Percentiles rank a stretch among this genome's conserved stretches.
Evolutionary conservation across 2,329 filamentous ascomycete genomes (phyloP).

Genomic region (Xylaria sp.): DNA sequence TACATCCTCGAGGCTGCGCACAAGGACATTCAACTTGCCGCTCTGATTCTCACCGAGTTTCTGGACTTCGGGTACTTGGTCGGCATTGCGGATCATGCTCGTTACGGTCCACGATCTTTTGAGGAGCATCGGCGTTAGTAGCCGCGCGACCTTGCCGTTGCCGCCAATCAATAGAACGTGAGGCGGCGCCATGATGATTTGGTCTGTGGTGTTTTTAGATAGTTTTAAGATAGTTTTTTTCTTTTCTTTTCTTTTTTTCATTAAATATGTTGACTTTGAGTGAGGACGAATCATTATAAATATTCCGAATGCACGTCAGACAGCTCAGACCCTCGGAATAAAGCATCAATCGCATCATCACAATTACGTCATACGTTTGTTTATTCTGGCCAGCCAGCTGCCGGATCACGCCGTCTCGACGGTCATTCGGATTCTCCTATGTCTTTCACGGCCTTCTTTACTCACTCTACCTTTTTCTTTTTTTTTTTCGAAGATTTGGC

Average conservation of each 20-base stretch:
- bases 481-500: no score
- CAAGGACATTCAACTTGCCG: conserved; percentile 70
- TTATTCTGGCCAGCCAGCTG: background rate
- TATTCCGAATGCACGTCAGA: background rate
- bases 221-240: no score
- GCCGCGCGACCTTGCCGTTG: conserved; percentile 78
- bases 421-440: background rate
- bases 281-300: background rate
- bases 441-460: no score
- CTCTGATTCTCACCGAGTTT: conserved; percentile 62
- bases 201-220: background rate
- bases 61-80: conserved; percentile 69
- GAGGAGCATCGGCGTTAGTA: conserved; percentile 78
- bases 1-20: conserved; percentile 75
- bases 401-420: conserved; percentile 2
- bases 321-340: conserved; percentile 13
- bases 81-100: conserved; percentile 75
- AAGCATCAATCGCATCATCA: background rate
- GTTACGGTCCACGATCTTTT: conserved; percentile 77
- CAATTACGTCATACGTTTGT: conserved; percentile 17
- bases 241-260: no score
- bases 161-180: conserved; percentile 78
- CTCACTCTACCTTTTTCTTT: no score
- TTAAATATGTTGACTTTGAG: background rate
- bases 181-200: conserved; percentile 24